Conservation (phyloP, 805 yeast species). For the Ogataea allantospora region DNA sequence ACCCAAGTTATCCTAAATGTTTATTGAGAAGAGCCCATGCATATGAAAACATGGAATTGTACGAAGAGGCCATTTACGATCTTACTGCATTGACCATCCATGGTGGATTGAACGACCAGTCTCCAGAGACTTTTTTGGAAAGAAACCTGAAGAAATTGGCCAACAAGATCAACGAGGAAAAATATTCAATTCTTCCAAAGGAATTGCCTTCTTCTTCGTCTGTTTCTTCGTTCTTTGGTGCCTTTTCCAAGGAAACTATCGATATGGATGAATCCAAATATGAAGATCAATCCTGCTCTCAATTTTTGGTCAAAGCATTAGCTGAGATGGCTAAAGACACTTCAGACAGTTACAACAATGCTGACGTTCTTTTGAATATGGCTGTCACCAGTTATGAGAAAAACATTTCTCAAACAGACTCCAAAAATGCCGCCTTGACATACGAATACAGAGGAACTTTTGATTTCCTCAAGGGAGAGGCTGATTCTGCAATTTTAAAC, state of each 20-base stretch:
- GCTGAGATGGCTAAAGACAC: conserved; percentile 47
- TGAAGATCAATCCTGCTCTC: conserved; percentile 59
- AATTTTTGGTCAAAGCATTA: conserved; percentile 63
- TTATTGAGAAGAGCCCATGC: conserved; percentile 91
- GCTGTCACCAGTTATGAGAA: conserved; percentile 46
- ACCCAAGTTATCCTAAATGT: conserved; percentile 91
- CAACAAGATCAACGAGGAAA: conserved; percentile 63
- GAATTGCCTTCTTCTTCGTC: conserved; percentile 82
- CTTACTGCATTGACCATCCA: conserved; percentile 83
- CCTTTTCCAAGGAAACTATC: conserved; percentile 60
- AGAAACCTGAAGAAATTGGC: conserved; percentile 82
- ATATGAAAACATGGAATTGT: conserved; percentile 75
- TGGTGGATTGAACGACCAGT: conserved; percentile 73
- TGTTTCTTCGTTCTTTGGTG: conserved; percentile 80
- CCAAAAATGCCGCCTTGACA: conserved; percentile 60
- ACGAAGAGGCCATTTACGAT: conserved; percentile 86
- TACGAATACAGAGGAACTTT: conserved; percentile 82
- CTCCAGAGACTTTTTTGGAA: conserved; percentile 79
- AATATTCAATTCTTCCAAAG: conserved; percentile 48
- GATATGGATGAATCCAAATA: conserved; percentile 46
- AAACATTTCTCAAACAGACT: conserved; percentile 37
- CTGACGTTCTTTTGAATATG: conserved; percentile 56
- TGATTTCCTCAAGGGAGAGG: conserved; percentile 75
- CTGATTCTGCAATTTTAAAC: conserved; percentile 59
- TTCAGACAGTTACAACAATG: conserved; percentile 58